These are phyloP conservation scores for Filobasidium floriforme DNA, from an alignment of 768 basidiomycete genomes.

Conservation along the genomic window DNA sequence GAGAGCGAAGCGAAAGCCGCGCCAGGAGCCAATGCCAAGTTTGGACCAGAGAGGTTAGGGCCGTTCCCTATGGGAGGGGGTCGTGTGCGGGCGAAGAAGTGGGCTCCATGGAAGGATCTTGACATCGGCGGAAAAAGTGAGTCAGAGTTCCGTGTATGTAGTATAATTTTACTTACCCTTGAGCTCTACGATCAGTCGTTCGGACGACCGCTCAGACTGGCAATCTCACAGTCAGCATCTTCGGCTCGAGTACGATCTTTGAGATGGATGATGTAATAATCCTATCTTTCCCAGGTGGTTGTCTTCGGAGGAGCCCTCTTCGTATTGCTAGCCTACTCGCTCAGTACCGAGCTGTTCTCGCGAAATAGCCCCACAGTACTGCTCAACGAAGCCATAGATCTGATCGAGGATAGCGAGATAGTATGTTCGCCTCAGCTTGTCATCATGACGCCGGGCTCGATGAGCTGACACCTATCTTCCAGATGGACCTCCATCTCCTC, in stretches of 20 bases:
- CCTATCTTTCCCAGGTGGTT: conserved; percentile 29
- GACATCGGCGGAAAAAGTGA: conserved; percentile 41
- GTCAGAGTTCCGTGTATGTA: background rate
- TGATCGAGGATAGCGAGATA: conserved; percentile 38
- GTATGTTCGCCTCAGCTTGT: conserved; percentile 25
- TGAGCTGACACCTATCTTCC: background rate
- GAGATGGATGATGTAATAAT: background rate
- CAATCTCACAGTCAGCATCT: conserved; percentile 30
- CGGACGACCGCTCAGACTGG: conserved; percentile 42
- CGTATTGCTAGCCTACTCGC: conserved; percentile 38
- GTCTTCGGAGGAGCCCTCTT: conserved; percentile 40
- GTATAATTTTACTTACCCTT: background rate
- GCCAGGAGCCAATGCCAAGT: background rate
- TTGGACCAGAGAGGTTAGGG: conserved; percentile 18
- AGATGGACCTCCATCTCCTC: conserved; percentile 42
- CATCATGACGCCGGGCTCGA: background rate
- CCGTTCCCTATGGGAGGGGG: conserved; percentile 43
- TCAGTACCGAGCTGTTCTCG: conserved; percentile 43
- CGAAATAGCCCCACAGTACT: conserved; percentile 42
- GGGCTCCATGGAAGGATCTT: conserved; percentile 40
- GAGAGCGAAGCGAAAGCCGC: background rate
- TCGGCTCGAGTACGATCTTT: background rate
- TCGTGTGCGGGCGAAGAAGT: conserved; percentile 34
- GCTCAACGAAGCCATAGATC: conserved; percentile 41
- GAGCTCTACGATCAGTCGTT: conserved; percentile 25